Percentiles rank a stretch among this genome's conserved stretches.
These are phyloP conservation scores for Catenaria anguillulae DNA, from an alignment of 371 early-diverging fungal species.

Conservation along the genomic window DNA sequence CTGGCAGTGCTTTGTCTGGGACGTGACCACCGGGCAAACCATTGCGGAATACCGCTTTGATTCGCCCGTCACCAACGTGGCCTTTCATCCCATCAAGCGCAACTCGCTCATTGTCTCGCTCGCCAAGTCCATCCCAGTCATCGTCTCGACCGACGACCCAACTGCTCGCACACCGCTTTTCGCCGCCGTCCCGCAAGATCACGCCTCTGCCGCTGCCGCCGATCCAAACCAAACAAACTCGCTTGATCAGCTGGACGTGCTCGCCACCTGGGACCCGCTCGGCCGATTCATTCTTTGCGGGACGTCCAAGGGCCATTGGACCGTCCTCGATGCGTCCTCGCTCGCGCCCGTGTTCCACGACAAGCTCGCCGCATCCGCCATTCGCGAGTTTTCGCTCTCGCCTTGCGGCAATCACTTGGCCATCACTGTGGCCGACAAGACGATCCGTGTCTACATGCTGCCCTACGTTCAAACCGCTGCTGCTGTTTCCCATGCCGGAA, in stretches of 20 bases:
- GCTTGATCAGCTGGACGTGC: conserved; percentile 13
- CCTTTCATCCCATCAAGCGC: conserved; percentile 56
- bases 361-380: conserved; percentile 33
- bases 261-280: conserved; percentile 20
- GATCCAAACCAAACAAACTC: too few relatives aligned
- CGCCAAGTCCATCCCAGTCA: background rate
- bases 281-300: conserved; percentile 59
- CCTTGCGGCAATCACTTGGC: conserved; percentile 34
- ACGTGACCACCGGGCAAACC: conserved; percentile 40
- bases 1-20: conserved; percentile 81
- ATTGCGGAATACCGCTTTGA: conserved; percentile 42
- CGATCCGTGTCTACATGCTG: conserved; percentile 41
- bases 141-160: conserved; percentile 6
- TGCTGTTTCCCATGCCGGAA: too few relatives aligned
- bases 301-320: conserved; percentile 47
- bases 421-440: conserved; percentile 55
- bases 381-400: conserved; percentile 47
- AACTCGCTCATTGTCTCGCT: conserved; percentile 16
- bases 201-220: conserved; percentile 11
- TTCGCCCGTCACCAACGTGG: conserved; percentile 44
- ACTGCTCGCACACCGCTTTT: conserved; percentile 19
- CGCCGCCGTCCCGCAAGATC: conserved; percentile 11
- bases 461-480: conserved; percentile 14
- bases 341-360: conserved; percentile 15
- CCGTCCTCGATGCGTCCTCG: conserved; percentile 38